These are phyloP conservation scores for Xylaria sp. DNA, from an alignment of 2,329 filamentous ascomycete genomes.

Conservation along the genomic window DNA sequence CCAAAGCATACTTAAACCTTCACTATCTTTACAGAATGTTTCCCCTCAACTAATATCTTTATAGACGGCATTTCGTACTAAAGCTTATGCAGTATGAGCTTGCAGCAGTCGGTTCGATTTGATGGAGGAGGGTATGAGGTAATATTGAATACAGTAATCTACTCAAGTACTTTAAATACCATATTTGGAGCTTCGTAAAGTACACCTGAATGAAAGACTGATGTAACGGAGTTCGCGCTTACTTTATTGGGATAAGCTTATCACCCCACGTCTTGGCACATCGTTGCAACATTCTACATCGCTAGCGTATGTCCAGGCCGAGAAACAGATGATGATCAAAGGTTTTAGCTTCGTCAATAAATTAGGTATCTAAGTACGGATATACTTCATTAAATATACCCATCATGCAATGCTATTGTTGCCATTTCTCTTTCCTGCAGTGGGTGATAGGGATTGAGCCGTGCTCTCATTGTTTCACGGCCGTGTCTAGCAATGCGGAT, in stretches of 20 bases:
- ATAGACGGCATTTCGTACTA: no score
- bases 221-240: background rate
- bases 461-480: background rate
- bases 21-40: no score
- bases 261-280: background rate
- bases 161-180: no score
- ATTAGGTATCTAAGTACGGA: background rate
- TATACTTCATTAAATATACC: background rate
- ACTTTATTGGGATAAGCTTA: background rate
- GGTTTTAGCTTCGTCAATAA: background rate
- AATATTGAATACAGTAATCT: no score
- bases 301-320: background rate
- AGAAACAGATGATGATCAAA: background rate
- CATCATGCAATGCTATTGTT: background rate
- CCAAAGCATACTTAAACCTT: no score
- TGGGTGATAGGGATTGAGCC: background rate
- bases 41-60: no score
- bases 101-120: no score
- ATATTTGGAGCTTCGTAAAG: no score
- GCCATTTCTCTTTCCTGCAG: no score
- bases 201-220: no score
- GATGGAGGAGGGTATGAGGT: no score
- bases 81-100: no score
- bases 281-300: background rate
- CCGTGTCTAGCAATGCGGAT: background rate